Evolutionary conservation across 1,284 basidiomycete species (phyloP), one percentile per base, ranked within the genome.

Genomic region (Tilletia horrida): DNA sequence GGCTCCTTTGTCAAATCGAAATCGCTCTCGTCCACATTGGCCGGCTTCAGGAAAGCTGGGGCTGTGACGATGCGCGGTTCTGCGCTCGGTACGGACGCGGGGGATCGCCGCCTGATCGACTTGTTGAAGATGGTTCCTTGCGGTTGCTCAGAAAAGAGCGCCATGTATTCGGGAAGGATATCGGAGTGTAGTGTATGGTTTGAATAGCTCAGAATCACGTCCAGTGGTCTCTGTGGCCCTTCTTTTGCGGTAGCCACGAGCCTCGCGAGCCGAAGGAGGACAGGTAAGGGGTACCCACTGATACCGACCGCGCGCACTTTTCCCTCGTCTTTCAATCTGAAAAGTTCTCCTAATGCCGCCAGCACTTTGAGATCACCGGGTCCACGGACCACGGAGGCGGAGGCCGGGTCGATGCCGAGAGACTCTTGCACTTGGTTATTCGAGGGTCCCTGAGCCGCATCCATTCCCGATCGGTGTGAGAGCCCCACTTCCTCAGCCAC

Each of bases 281-380:
- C 89, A 1, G 93, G 91, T n/a, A 97, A 86, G 0, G 93, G 92
- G 78, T 91, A 96, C 0, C 93, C 91, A 70, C 90, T 88, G 72
- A 98, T 90, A 1, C 95, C 95, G 69, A 97, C 88, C 48, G 88
- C 84, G 76, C 85, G 87, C 74, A 97, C 84, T 43, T 91, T 79
- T 11, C 94, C 94, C 73, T 91, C 88, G 1, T 87, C 85, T 81
- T 96, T 88, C 73, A 96, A 83, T 76, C 86, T 86, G 68, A 88
- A 86, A 47, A 98, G 84, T 68, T 90, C 88, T 18, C 83, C 84
- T 63, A 91, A 85, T 0, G 91, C 92, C 55, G 86, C 25, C 16
- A 64, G 44, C 21, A 45, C 27, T n/a, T 45, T 47, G 21, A 45
- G 11, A 85, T 85, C 8, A 90, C 81, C 62, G 83, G 86, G 29